These are phyloP conservation scores for Rhizophagus sp. DNA, from an alignment of 192 early-diverging fungal species.

Conservation along the genomic window DNA sequence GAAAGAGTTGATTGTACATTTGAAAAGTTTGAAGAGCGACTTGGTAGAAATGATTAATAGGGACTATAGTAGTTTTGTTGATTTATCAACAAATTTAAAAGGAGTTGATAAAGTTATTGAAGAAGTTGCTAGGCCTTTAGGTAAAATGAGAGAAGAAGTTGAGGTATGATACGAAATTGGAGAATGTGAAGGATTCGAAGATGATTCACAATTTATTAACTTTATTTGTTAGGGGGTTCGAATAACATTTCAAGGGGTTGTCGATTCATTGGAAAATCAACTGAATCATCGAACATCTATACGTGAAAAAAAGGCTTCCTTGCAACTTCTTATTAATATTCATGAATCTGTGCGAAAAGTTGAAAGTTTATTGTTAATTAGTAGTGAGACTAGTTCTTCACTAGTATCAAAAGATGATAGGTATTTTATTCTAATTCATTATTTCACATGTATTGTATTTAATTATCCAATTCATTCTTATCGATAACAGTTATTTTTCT, in stretches of 20 bases:
- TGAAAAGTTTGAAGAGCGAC: slow-evolving; percentile 66
- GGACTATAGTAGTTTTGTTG: slow-evolving; percentile 82
- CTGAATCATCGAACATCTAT: slow-evolving; percentile 62
- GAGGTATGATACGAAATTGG: slow-evolving; percentile 43
- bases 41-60: slow-evolving; percentile 77
- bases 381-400: slow-evolving; percentile 31
- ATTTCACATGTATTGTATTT: not conserved
- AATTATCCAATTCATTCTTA: not conserved
- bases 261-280: slow-evolving; percentile 57
- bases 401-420: slow-evolving; percentile 30
- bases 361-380: slow-evolving; percentile 67
- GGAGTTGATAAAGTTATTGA: slow-evolving; percentile 70
- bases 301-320: slow-evolving; percentile 68
- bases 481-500: not conserved
- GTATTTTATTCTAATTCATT: slow-evolving; percentile 25
- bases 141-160: slow-evolving; percentile 61
- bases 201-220: not conserved
- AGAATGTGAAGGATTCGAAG: not conserved
- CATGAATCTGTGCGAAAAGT: slow-evolving; percentile 78
- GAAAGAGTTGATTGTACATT: slow-evolving; percentile 54
- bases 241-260: slow-evolving; percentile 49
- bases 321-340: slow-evolving; percentile 75
- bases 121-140: slow-evolving; percentile 59
- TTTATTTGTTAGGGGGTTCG: slow-evolving; percentile 50
- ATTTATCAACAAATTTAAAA: slow-evolving; percentile 75